phyloP scores from a whole-genome alignment of 1,284 basidiomycete species.

The Rhizoctonia solani region DNA sequence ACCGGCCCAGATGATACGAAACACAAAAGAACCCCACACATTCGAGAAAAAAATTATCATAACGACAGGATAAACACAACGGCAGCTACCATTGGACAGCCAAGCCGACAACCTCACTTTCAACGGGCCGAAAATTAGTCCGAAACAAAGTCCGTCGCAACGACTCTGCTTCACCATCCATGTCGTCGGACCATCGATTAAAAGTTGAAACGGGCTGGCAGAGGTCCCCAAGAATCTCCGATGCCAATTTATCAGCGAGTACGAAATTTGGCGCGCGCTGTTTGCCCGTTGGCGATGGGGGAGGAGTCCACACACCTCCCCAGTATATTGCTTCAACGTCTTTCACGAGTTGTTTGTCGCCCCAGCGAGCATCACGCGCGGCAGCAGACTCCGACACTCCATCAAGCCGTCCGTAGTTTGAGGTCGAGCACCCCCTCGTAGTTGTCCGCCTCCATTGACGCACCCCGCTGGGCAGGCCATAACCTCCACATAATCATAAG shows the following conservation, averaged over 20 bases:
- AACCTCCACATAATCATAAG: slow-evolving; percentile 96
- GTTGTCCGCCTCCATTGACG: slow-evolving; percentile 96
- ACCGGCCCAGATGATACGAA: background rate
- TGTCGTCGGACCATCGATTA: slow-evolving; percentile 46
- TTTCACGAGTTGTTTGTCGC: slow-evolving; percentile 75
- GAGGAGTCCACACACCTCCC: slow-evolving; percentile 58
- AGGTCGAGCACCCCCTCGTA: slow-evolving; percentile 55
- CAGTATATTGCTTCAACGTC: slow-evolving; percentile 80
- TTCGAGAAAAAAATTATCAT: slow-evolving; percentile 3
- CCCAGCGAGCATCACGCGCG: slow-evolving; percentile 56
- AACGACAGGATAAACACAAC: background rate
- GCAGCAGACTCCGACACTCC: slow-evolving; percentile 49
- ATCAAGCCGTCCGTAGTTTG: slow-evolving; percentile 43
- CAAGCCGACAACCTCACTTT: slow-evolving; percentile 80
- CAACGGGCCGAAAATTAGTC: slow-evolving; percentile 84
- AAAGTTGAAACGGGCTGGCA: slow-evolving; percentile 40
- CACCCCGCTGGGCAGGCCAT: slow-evolving; percentile 99
- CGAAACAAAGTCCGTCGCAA: slow-evolving; percentile 61
- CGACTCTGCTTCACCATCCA: slow-evolving; percentile 51
- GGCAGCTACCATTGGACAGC: slow-evolving; percentile 78
- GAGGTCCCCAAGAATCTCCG: slow-evolving; percentile 52
- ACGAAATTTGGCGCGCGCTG: slow-evolving; percentile 29
- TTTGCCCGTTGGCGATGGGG: slow-evolving; percentile 49
- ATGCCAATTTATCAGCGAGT: slow-evolving; percentile 53
- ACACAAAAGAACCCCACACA: background rate